Base-by-base conservation (phyloP, 2,329 filamentous ascomycete genomes). In the Sclerotinia minor region DNA sequence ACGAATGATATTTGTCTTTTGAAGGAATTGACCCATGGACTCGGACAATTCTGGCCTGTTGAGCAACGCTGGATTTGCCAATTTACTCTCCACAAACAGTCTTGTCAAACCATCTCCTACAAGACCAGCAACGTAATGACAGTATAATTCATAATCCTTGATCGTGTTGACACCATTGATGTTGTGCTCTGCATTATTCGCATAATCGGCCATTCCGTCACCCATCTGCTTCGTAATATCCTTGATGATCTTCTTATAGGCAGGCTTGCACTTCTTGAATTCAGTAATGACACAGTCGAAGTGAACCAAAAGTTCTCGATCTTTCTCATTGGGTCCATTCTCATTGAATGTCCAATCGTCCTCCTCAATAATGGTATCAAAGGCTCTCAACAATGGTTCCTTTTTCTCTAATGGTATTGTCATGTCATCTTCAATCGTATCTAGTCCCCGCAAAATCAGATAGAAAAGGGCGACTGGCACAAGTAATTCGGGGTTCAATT, bases 401-500 rank as follows among this genome's bases (percentile, higher is more conserved):
- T 99, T 99, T 76, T 85, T 89, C 72, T 86, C 84, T 50, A 94
- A 81, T 3, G 90, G 83, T 69, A 99, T 89, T 6, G 93, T 96
- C 88, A 97, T 98, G 80, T 99, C 95, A 83, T 99, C 95, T 81
- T 99, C 95, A 69, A 99, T 92, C n/a, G 95, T 99, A 79, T 99
- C 95, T 63, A 99, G 86, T 58, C 92, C 95, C 70, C 95, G 92
- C 66, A 99, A 85, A 65, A 92, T 87, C 38, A 99, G 87, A 82
- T 99, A 99, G 84, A 99, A 99, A 13, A 98, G 83, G 67, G 89
- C 88, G 57, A 98, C 85, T 32, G 95, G 93, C 52, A 97, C 87
- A 47, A 98, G 87, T 44, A 99, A 88, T 80, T 99, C 94, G 0
- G 93, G 93, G 77, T 97, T 94, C 54, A 99, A 86, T 81, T 99